Evolutionary conservation across 2,329 filamentous ascomycete species (phyloP).

Genomic region (Nakataea oryzae): DNA sequence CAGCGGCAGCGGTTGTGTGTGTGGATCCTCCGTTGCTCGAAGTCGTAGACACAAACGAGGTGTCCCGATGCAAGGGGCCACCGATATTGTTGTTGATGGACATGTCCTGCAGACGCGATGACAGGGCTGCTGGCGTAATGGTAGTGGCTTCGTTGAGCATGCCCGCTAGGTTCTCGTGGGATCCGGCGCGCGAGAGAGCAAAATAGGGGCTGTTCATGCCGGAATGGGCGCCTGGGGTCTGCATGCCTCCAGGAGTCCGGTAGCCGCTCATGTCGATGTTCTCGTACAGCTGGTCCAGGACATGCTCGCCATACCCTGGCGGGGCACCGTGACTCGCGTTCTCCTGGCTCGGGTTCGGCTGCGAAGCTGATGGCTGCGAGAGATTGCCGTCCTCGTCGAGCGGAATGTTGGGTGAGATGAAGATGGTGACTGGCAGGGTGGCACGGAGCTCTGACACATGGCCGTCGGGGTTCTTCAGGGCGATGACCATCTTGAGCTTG

Average conservation of each 20-base stretch:
- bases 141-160: conserved; percentile 36
- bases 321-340: conserved; percentile 45
- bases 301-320: conserved; percentile 85
- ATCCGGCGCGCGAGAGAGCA: conserved; percentile 61
- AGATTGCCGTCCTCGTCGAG: conserved; percentile 82
- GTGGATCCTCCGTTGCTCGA: background rate
- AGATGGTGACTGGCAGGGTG: conserved; percentile 82
- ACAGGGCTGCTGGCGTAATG: conserved; percentile 44
- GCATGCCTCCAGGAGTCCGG: conserved; percentile 57
- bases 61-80: conserved; percentile 28
- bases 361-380: conserved; percentile 35
- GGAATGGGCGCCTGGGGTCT: conserved; percentile 61
- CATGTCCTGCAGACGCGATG: conserved; percentile 60
- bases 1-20: too few species aligned
- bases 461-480: conserved; percentile 88
- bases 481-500: conserved; percentile 84
- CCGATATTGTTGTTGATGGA: conserved; percentile 24
- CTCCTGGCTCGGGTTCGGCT: conserved; percentile 32
- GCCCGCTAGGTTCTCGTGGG: conserved; percentile 66
- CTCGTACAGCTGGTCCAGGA: conserved; percentile 82
- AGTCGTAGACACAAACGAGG: conserved; percentile 20
- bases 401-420: conserved; percentile 89
- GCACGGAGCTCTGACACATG: conserved; percentile 90
- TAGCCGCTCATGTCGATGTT: conserved; percentile 75
- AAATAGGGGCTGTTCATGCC: conserved; percentile 76